These are phyloP conservation scores for Trichosanthes cucumerina DNA, from an alignment of 306 rosid genomes.

Conservation along the genomic window DNA sequence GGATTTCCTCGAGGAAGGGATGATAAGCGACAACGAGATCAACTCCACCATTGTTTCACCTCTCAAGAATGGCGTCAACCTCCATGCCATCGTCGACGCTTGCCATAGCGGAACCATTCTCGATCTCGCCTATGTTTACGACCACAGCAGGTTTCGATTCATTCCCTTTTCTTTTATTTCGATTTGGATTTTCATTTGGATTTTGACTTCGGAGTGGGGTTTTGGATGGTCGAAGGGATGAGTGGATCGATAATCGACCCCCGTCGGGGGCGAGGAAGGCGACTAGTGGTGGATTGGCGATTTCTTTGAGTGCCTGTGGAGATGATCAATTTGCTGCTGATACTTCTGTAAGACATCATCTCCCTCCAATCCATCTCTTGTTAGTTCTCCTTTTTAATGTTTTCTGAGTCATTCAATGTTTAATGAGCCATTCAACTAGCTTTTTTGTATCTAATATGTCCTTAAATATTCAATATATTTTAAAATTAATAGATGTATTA, in stretches of 20 bases:
- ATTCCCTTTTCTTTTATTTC: neutral
- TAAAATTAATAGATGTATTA: too few relatives aligned
- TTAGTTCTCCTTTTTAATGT: too few relatives aligned
- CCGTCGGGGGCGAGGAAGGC: constrained; percentile 39
- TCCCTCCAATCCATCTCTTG: too few relatives aligned
- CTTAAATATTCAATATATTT: too few relatives aligned
- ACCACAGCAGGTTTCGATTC: constrained; percentile 20
- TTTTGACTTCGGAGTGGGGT: neutral
- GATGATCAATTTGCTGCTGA: constrained; percentile 60
- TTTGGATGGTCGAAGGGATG: constrained; percentile 16
- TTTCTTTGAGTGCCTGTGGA: constrained; percentile 60
- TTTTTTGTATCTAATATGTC: too few relatives aligned
- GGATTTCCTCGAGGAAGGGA: constrained; percentile 53
- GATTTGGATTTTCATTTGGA: neutral
- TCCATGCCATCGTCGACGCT: constrained; percentile 77
- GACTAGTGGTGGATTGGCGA: constrained; percentile 59
- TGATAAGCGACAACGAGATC: constrained; percentile 50
- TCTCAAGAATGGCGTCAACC: constrained; percentile 48
- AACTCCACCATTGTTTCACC: constrained; percentile 62
- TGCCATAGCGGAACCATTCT: constrained; percentile 85
- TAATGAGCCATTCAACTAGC: too few relatives aligned
- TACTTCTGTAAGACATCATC: constrained; percentile 34
- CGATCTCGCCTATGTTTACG: constrained; percentile 43
- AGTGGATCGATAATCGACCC: constrained; percentile 47
- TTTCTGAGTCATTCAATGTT: too few relatives aligned